These are phyloP conservation scores for Volutella citrinella DNA, from an alignment of 2,329 filamentous ascomycete species.

Conservation along the genomic window DNA sequence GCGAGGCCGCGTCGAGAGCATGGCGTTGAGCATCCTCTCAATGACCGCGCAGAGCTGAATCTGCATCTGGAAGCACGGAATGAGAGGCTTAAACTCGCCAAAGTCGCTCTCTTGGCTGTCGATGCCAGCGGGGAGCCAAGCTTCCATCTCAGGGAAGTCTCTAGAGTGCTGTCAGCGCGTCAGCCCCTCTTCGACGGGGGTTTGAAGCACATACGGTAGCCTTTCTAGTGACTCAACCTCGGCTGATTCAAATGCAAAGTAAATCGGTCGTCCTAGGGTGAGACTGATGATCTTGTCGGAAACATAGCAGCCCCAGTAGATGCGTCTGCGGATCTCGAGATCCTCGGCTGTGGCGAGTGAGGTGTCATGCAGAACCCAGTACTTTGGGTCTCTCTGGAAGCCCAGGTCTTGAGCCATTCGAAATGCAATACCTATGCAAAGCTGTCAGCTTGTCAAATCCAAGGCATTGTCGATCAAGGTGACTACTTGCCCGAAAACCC, in stretches of 20 bases:
- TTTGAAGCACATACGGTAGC: conserved; percentile 3
- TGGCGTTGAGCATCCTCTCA: conserved; percentile 1
- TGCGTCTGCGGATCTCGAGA: conserved; percentile 25
- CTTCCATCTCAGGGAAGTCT: conserved; percentile 4
- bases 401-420: conserved; percentile 28
- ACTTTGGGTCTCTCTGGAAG: conserved; percentile 23
- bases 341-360: conserved; percentile 19
- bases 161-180: no score
- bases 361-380: conserved; percentile 17
- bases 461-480: neutral
- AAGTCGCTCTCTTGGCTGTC: neutral
- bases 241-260: conserved; percentile 11
- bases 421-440: conserved; percentile 24
- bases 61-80: conserved; percentile 3
- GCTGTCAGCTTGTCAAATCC: no score
- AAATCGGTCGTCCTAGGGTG: conserved; percentile 13
- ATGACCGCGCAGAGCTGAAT: conserved; percentile 1
- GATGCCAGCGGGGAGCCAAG: conserved; percentile 1
- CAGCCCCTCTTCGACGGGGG: neutral
- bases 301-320: conserved; percentile 29
- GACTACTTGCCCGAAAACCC: conserved; percentile 19
- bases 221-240: conserved; percentile 8
- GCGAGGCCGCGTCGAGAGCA: neutral
- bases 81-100: neutral
- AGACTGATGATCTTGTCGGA: conserved; percentile 25